phyloP scores from a whole-genome alignment of 2,329 filamentous ascomycete species.

The Bisporella sp. region DNA sequence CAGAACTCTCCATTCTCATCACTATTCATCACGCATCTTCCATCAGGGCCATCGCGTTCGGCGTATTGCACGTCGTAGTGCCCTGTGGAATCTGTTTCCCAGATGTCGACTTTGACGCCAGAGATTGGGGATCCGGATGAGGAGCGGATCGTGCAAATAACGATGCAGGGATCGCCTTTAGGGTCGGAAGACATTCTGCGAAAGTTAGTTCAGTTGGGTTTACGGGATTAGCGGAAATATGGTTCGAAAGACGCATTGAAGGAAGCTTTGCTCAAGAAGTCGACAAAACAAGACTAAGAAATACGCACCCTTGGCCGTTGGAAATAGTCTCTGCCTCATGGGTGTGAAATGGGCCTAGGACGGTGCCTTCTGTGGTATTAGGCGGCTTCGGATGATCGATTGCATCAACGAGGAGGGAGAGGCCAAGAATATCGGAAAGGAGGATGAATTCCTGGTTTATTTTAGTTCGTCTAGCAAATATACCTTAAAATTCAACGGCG shows the following conservation, averaged over 20 bases:
- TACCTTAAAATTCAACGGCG: not conserved
- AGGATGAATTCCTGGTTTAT: slow-evolving; percentile 65
- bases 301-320: slow-evolving; percentile 39
- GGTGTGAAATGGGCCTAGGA: slow-evolving; percentile 78
- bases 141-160: slow-evolving; percentile 66
- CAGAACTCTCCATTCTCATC: slow-evolving; percentile 71
- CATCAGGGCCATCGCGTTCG: slow-evolving; percentile 57
- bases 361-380: slow-evolving; percentile 66
- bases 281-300: no score
- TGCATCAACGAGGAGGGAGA: slow-evolving; percentile 72
- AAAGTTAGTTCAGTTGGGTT: no score
- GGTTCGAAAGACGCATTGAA: no score
- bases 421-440: slow-evolving; percentile 70
- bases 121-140: slow-evolving; percentile 52
- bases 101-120: slow-evolving; percentile 70
- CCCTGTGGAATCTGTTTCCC: slow-evolving; percentile 77
- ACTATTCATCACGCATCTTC: slow-evolving; percentile 62
- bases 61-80: slow-evolving; percentile 77
- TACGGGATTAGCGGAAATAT: no score
- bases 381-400: slow-evolving; percentile 78
- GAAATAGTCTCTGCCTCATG: slow-evolving; percentile 58
- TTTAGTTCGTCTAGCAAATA: no score
- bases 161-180: slow-evolving; percentile 61
- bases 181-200: slow-evolving; percentile 61
- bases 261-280: no score